phyloP scores from a whole-genome alignment of 2,329 filamentous ascomycete species.

The Exophiala lecanii-corni region DNA sequence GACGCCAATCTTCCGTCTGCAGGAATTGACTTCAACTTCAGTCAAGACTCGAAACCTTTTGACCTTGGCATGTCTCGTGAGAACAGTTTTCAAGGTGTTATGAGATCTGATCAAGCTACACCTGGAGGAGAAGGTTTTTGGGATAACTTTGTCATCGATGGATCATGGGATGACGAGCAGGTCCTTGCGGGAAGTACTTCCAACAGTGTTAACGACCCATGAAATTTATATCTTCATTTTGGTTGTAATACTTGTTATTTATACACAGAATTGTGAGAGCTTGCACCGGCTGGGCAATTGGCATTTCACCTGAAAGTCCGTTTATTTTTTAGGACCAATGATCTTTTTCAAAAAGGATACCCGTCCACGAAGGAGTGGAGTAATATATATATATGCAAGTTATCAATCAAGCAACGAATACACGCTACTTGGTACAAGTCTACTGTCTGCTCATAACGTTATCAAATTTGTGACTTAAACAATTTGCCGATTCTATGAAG shows the following conservation, averaged over 20 bases:
- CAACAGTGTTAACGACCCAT: background rate
- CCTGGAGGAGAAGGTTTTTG: conserved; percentile 25
- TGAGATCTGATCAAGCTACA: conserved; percentile 19
- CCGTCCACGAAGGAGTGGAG: too few relatives aligned
- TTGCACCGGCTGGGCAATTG: too few relatives aligned
- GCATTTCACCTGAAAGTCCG: background rate
- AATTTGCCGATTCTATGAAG: too few relatives aligned
- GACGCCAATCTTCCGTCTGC: conserved; percentile 5
- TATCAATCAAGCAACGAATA: too few relatives aligned
- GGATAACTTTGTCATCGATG: conserved; percentile 26
- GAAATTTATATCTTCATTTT: too few relatives aligned
- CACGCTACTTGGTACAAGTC: too few relatives aligned
- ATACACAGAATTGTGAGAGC: too few relatives aligned
- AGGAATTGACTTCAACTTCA: conserved; percentile 22
- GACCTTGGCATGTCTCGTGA: conserved; percentile 3
- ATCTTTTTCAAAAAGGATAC: background rate
- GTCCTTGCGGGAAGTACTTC: background rate
- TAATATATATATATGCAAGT: too few relatives aligned
- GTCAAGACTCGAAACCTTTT: conserved; percentile 18
- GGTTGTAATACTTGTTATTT: too few relatives aligned
- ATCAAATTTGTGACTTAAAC: too few relatives aligned
- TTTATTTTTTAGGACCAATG: background rate
- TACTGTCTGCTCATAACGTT: too few relatives aligned
- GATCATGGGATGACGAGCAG: conserved; percentile 20
- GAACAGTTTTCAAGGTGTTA: background rate